Conservation (phyloP, 345 rosid species). For the Lepidium africanum region DNA sequence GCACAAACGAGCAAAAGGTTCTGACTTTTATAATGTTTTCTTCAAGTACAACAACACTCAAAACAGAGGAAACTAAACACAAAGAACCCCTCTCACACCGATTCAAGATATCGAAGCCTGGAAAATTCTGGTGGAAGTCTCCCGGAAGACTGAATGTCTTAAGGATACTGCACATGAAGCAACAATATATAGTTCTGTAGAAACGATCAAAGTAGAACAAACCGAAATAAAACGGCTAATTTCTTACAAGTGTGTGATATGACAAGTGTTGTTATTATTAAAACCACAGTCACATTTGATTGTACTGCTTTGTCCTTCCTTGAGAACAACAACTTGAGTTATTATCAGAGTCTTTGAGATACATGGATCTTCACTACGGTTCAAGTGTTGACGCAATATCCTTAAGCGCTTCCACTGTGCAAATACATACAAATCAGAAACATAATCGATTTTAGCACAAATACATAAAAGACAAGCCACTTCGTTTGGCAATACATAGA, state of each 20-base stretch:
- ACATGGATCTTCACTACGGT: constrained; percentile 29
- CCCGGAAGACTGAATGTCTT: constrained; percentile 57
- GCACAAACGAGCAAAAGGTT: constrained; percentile 4
- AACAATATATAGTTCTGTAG: neutral
- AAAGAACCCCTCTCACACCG: constrained; percentile 37
- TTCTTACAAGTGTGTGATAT: constrained; percentile 28
- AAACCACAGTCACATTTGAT: constrained; percentile 24
- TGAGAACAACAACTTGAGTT: constrained; percentile 10
- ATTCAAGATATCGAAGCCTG: constrained; percentile 44
- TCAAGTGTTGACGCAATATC: constrained; percentile 14
- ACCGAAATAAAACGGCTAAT: neutral
- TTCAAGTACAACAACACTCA: neutral
- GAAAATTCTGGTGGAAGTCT: constrained; percentile 53
- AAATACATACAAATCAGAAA: neutral
- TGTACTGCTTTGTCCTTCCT: constrained; percentile 22
- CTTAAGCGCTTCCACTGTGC: constrained; percentile 21
- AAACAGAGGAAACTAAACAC: neutral
- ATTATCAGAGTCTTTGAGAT: constrained; percentile 21
- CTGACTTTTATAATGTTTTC: neutral
- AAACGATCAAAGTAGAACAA: neutral
- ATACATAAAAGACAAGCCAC: neutral
- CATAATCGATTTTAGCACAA: neutral
- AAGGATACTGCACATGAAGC: constrained; percentile 32
- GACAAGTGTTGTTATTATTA: constrained; percentile 25
- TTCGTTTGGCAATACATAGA: neutral